Evolutionary conservation across 2,329 filamentous ascomycete species (phyloP).

Genomic region (Penicillium brevicompactum): DNA sequence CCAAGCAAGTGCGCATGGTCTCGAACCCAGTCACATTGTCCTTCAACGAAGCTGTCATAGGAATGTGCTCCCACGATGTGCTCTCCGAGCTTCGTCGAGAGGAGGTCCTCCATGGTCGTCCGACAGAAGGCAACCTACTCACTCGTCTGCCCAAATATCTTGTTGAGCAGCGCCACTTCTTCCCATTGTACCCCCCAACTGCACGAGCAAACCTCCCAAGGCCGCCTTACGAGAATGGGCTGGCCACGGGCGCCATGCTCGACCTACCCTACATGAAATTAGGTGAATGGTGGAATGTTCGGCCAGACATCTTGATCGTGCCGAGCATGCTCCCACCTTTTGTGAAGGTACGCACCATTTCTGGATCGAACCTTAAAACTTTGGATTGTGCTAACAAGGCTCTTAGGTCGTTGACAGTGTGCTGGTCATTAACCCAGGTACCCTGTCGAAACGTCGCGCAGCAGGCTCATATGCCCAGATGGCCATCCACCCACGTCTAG

Average conservation of each 20-base stretch:
- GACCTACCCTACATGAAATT: constrained; percentile 85
- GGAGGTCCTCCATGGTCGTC: constrained; percentile 64
- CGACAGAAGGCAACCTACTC: constrained; percentile 62
- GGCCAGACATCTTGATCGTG: constrained; percentile 80
- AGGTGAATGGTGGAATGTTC: constrained; percentile 84
- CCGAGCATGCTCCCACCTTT: constrained; percentile 84
- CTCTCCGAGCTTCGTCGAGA: constrained; percentile 79
- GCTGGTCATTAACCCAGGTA: constrained; percentile 86
- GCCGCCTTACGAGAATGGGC: constrained; percentile 61
- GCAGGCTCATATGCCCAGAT: constrained; percentile 85
- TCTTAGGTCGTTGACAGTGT: constrained; percentile 84
- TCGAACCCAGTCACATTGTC: constrained; percentile 89
- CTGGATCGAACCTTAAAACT: too few species aligned
- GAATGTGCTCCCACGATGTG: constrained; percentile 80
- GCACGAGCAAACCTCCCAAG: constrained; percentile 68
- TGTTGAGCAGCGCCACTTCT: constrained; percentile 88
- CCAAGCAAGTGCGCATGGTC: constrained; percentile 74
- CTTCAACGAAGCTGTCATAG: constrained; percentile 83
- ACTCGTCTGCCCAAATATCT: constrained; percentile 74
- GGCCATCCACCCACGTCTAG: constrained; percentile 66
- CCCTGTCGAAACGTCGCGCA: constrained; percentile 78
- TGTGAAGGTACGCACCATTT: constrained; percentile 69
- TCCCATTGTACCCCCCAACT: constrained; percentile 81
- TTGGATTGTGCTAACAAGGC: neutral
- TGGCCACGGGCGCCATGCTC: constrained; percentile 73